Evolutionary conservation across 2,329 filamentous ascomycete species (phyloP), one percentile per base, ranked within the genome.

Genomic region (Seiridium cupressi): DNA sequence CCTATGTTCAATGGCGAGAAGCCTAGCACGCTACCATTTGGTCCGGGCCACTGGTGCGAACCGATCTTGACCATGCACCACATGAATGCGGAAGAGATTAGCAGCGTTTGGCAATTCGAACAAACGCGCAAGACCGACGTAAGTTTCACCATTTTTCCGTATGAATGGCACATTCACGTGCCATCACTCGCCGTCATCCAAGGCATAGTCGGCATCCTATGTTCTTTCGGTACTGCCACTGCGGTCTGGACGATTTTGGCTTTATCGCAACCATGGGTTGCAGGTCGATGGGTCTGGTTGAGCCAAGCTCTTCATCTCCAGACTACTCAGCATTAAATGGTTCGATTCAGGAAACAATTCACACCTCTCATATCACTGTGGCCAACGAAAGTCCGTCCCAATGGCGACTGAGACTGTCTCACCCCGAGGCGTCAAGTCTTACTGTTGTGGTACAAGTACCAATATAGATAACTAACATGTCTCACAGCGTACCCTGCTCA

Each of bases 1-100:
- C 83, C 83, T 18, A 81, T 84, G 78, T 77, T 85, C 65, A 84
- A 85, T 63, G 81, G 81, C 61, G 81, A 85, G 64, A 84, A 83
- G 66, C 81, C 81, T 3, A 78, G 73, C 44, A 82, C 79, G 8
- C 67, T 85, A 38, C 79, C 80, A 4, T 84, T 77, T 60, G 77
- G 79, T 1, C 72, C 72, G 3, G 74, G 70, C 8, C 80, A 83
- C 62, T 85, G 83, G 82, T 85, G 83, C 62, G 79, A 84, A 65
- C 82, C 83, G 4, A 75, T 84, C n/a, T 68, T 85, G 46, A 84
- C 82, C 3, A 83, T 85, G 80, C 82, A 84, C 64, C 81, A 84
- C 65, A 77, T 85, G 69, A 77, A 78, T 51, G 74, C 81, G 7
- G 77, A 82, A 64, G 82, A 85, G 66, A 76, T 84, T 51, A 81